Evolutionary conservation across 768 basidiomycete genomes (phyloP).

Genomic region (Boletus tylopilopsis): DNA sequence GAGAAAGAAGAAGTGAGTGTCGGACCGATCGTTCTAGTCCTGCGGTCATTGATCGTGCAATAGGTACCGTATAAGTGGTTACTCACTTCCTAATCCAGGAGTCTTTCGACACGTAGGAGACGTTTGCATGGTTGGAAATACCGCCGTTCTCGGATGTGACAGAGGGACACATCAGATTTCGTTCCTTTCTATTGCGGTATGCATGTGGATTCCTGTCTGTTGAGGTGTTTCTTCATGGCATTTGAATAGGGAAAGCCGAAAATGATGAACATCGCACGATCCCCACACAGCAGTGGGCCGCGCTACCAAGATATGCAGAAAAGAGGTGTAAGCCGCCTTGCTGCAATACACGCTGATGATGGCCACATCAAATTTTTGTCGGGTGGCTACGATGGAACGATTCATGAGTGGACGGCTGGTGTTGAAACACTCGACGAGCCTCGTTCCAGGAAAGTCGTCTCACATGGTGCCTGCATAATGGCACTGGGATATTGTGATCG

Average conservation of each 20-base stretch:
- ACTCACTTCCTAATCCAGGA: conserved; percentile 37
- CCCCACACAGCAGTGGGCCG: conserved; percentile 31
- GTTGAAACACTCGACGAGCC: conserved; percentile 19
- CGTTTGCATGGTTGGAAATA: conserved; percentile 40
- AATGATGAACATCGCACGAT: conserved; percentile 30
- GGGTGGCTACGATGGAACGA: conserved; percentile 44
- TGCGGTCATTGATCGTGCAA: conserved; percentile 13
- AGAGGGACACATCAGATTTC: conserved; percentile 42
- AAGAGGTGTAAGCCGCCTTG: conserved; percentile 42
- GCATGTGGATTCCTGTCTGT: conserved; percentile 26
- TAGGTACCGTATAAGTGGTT: conserved; percentile 35
- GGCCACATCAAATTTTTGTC: conserved; percentile 41
- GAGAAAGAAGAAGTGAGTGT: conserved; percentile 28
- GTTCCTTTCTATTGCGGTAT: conserved; percentile 34
- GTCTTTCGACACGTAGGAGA: conserved; percentile 43
- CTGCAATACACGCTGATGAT: conserved; percentile 31
- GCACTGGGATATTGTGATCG: conserved; percentile 39
- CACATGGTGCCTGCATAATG: conserved; percentile 28
- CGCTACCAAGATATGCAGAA: conserved; percentile 21
- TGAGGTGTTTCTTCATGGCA: conserved; percentile 20
- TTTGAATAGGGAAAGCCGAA: conserved; percentile 29
- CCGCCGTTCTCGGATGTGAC: conserved; percentile 42
- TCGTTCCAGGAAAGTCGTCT: conserved; percentile 26
- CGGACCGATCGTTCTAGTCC: background rate
- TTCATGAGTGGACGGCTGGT: conserved; percentile 38